Base-by-base conservation (phyloP, 495 filamentous ascomycete species). In the Talaromyces wortmannii region DNA sequence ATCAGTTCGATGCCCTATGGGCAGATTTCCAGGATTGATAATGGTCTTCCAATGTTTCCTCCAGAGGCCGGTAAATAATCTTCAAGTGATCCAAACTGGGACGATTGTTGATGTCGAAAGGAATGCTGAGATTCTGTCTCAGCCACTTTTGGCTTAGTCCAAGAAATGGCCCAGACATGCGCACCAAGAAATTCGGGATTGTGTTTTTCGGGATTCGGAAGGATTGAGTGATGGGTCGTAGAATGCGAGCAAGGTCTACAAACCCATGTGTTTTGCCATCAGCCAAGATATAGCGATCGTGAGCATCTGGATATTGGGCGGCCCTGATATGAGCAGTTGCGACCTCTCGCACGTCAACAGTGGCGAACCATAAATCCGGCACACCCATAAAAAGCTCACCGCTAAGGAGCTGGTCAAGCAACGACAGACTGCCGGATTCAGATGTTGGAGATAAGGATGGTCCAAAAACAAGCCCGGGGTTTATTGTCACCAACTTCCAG, bases 401-500 rank as follows among this genome's bases (percentile, higher is more conserved):
- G 15, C 53, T 45, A 0, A 60, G 45, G 4, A 60, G 49, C 45
- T 62, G 50, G 7, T 62, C 60, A 43, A 62, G 36, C 15, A 60
- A 29, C 11, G 51, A 60, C 31, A 62, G 51, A 40, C 57, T 60
- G 33, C 60, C 60, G n/a, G 60, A 62, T 44, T 60, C 58, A 0
- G 60, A 62, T 13, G 55, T 29, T 31, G 42, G 45, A 7, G 60
- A 60, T 40, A 62, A 32, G 1, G 60, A 62, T 12, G 58, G 60
- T 2, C 60, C 60, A 2, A 62, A 36, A 17, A 62, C 57, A n/a
- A 62, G 49, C 1, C 60, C 60, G 2, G 57, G 57, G 30, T 62
- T 62, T 31, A 62, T 62, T 6, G 53, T 54, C n/a, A 62, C 57
- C 5, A 62, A 30, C 6, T 54, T 50, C 60, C 60, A 62, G 29